These are phyloP conservation scores for Apiospora arundinis DNA, from an alignment of 2,329 filamentous ascomycete species.

Conservation along the genomic window DNA sequence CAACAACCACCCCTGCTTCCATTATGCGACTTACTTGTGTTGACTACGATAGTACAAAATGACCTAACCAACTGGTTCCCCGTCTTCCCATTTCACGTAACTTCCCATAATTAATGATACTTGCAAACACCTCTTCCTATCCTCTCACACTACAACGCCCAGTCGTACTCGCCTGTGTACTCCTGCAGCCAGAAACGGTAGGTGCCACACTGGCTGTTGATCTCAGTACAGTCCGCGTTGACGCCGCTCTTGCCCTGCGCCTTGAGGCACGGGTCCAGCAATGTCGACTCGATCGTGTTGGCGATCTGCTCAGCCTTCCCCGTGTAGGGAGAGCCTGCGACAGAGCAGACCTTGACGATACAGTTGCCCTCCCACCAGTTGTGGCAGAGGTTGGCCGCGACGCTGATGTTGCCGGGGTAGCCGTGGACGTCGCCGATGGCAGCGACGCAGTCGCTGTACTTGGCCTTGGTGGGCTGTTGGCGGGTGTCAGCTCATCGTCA, in stretches of 20 bases:
- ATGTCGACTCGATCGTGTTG: neutral
- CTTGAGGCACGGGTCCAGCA: neutral
- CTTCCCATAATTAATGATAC: too few relatives aligned
- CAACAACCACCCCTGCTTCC: too few relatives aligned
- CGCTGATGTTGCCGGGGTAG: neutral
- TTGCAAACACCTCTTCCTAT: neutral
- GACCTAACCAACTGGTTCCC: too few relatives aligned
- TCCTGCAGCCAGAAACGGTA: slow-evolving; percentile 7
- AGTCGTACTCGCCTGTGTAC: slow-evolving; percentile 14
- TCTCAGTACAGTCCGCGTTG: neutral
- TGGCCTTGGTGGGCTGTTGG: neutral
- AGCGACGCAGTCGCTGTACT: slow-evolving; percentile 3
- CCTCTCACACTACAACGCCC: neutral
- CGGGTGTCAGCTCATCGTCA: neutral
- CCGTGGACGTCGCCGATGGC: neutral
- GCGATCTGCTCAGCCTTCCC: neutral
- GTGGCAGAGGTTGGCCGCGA: neutral
- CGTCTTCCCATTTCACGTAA: too few relatives aligned
- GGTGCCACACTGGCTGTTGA: neutral
- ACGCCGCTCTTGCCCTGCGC: neutral
- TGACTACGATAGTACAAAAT: too few relatives aligned
- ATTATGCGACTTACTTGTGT: too few relatives aligned
- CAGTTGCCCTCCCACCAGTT: slow-evolving; percentile 19
- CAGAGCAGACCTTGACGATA: slow-evolving; percentile 10
- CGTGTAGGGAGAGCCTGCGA: neutral